Percentiles rank a stretch among this genome's conserved stretches.
These are phyloP conservation scores for Puccinia horiana DNA, from an alignment of 1,284 basidiomycete species.

Conservation along the genomic window DNA sequence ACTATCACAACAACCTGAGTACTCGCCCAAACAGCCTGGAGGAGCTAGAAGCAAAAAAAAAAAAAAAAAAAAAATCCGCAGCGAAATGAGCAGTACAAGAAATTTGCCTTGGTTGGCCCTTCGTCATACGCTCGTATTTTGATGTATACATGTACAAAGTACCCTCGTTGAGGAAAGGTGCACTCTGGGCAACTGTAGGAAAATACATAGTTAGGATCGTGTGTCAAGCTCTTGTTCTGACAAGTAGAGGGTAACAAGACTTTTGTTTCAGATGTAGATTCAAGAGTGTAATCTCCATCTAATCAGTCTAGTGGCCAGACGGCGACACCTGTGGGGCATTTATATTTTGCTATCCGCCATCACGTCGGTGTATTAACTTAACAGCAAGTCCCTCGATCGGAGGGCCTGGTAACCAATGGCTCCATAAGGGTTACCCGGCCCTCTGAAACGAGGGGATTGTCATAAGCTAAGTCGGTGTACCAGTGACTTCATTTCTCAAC, in stretches of 20 bases:
- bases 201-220: neutral
- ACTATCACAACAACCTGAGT: neutral
- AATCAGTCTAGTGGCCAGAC: too few relatives aligned
- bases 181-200: neutral
- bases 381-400: too few relatives aligned
- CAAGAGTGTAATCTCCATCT: neutral
- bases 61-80: neutral
- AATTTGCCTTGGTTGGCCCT: neutral
- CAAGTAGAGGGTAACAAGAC: neutral
- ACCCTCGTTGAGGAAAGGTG: neutral
- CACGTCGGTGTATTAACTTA: too few relatives aligned
- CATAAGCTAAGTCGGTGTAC: too few relatives aligned
- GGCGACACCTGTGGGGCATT: too few relatives aligned
- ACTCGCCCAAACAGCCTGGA: neutral
- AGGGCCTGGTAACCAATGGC: too few relatives aligned
- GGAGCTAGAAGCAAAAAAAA: neutral
- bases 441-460: too few relatives aligned
- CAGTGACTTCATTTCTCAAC: too few relatives aligned
- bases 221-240: neutral
- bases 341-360: too few relatives aligned
- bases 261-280: neutral
- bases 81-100: neutral
- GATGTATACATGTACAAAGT: neutral
- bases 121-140: neutral
- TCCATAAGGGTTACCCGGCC: too few relatives aligned